Evolutionary conservation across 345 rosid genomes (phyloP).

Genomic region (Moringa oleifera): DNA sequence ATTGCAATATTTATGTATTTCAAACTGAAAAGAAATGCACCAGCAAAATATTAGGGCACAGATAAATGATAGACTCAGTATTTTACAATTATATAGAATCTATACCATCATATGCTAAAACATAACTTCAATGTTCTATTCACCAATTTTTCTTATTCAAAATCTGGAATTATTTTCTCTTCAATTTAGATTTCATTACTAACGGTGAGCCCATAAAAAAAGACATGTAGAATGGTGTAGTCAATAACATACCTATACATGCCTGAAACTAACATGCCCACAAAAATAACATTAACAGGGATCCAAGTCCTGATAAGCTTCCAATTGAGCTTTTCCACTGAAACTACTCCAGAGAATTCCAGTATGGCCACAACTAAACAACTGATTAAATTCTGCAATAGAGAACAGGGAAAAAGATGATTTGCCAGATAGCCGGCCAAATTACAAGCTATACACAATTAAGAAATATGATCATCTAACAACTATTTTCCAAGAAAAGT

Average conservation of each 20-base stretch:
- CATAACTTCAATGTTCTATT: too few relatives aligned
- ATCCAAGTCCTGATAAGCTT: slow-evolving; percentile 76
- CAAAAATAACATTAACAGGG: slow-evolving; percentile 86
- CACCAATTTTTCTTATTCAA: too few relatives aligned
- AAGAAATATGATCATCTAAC: background rate
- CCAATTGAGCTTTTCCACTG: slow-evolving; percentile 81
- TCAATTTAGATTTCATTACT: background rate
- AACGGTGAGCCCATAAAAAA: background rate
- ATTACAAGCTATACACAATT: slow-evolving; percentile 2
- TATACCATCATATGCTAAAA: too few relatives aligned
- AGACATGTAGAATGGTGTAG: background rate
- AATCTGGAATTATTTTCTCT: background rate
- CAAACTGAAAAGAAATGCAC: slow-evolving; percentile 51
- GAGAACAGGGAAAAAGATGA: slow-evolving; percentile 12
- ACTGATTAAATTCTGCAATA: slow-evolving; percentile 74
- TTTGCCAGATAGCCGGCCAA: background rate
- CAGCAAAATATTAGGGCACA: slow-evolving; percentile 10
- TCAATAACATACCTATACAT: slow-evolving; percentile 72
- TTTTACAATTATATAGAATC: background rate
- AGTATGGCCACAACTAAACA: slow-evolving; percentile 55
- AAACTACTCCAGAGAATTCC: slow-evolving; percentile 46
- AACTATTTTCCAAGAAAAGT: too few relatives aligned
- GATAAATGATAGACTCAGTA: background rate
- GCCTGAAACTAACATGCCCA: slow-evolving; percentile 92
- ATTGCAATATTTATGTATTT: slow-evolving; percentile 87